Evolutionary conservation across 1,139 yeast genomes (phyloP).

Genomic region (Yamadazyma atlantica): DNA sequence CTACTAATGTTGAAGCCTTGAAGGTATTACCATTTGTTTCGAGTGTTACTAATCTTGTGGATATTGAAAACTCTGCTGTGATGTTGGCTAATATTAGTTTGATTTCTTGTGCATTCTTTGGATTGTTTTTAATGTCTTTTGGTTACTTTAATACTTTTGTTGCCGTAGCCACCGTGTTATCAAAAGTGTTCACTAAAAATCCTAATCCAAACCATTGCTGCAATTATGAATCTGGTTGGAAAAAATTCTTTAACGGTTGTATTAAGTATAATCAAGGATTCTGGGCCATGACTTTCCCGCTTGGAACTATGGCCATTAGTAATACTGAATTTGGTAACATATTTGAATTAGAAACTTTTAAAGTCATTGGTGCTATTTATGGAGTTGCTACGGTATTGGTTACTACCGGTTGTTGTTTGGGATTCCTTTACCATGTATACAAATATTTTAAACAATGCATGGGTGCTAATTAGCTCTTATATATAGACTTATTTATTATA

Average conservation of each 20-base stretch:
- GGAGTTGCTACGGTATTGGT: slow-evolving; percentile 38
- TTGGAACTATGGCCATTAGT: slow-evolving; percentile 78
- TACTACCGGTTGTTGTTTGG: slow-evolving; percentile 31
- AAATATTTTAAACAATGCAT: slow-evolving; percentile 4
- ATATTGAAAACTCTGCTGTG: slow-evolving; percentile 1
- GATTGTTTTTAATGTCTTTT: slow-evolving; percentile 53
- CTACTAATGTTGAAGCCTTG: slow-evolving; percentile 7
- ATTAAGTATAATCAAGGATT: slow-evolving; percentile 58
- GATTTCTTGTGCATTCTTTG: slow-evolving; percentile 25
- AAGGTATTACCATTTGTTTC: not conserved
- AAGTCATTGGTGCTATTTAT: slow-evolving; percentile 62
- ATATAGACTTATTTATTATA: not conserved
- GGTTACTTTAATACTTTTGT: slow-evolving; percentile 66
- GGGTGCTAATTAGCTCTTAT: no score
- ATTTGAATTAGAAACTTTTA: slow-evolving; percentile 49
- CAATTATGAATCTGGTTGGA: slow-evolving; percentile 16
- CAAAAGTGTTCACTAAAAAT: slow-evolving; percentile 34
- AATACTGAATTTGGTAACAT: slow-evolving; percentile 49
- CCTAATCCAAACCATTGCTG: slow-evolving; percentile 22
- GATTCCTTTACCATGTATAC: slow-evolving; percentile 20
- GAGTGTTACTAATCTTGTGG: not conserved
- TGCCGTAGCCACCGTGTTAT: slow-evolving; percentile 45
- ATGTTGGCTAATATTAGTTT: slow-evolving; percentile 19
- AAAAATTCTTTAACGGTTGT: slow-evolving; percentile 23
- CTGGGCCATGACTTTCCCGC: slow-evolving; percentile 91